Evolutionary conservation across 345 rosid genomes (phyloP).

Genomic region (Microcos paniculata): DNA sequence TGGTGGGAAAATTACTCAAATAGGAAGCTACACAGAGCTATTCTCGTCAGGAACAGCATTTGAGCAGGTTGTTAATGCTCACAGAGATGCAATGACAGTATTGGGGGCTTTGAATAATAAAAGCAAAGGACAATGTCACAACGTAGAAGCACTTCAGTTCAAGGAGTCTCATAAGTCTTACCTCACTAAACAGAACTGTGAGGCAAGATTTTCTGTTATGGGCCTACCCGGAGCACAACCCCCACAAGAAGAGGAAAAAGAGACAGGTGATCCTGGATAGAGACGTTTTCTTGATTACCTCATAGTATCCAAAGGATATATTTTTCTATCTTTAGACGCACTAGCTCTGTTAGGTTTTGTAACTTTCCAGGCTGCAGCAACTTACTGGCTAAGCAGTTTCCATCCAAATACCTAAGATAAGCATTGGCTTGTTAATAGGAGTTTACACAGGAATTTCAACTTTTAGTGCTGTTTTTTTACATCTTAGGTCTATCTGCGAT

Average conservation of each 20-base stretch:
- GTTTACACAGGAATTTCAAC: conserved; percentile 51
- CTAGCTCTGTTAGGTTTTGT: conserved; percentile 43
- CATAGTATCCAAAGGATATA: conserved; percentile 41
- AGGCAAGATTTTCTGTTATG: conserved; percentile 27
- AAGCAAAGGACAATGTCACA: conserved; percentile 15
- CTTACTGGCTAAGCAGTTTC: conserved; percentile 73
- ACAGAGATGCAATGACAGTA: conserved; percentile 49
- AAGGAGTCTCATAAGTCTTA: conserved; percentile 2
- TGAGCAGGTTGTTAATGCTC: conserved; percentile 69
- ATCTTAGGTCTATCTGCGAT: conserved; percentile 51
- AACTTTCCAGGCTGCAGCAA: conserved; percentile 55
- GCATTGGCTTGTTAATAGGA: conserved; percentile 42
- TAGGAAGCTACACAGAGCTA: conserved; percentile 59
- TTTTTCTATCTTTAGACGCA: conserved; percentile 30
- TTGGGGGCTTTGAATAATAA: conserved; percentile 33
- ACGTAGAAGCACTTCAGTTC: not conserved
- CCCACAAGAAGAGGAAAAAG: conserved; percentile 65
- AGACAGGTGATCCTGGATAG: conserved; percentile 54
- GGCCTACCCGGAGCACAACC: conserved; percentile 43
- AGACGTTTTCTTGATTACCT: conserved; percentile 65
- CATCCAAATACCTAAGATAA: conserved; percentile 45
- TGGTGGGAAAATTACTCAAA: conserved; percentile 49
- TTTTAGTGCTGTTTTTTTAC: conserved; percentile 50
- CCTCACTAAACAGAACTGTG: conserved; percentile 20
- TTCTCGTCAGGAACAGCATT: conserved; percentile 52